A percentile compares a stretch with the other conserved stretches of the same genome.
Conservation (phyloP, 805 yeast genomes). For the Helenozyma rhizophorensis region DNA sequence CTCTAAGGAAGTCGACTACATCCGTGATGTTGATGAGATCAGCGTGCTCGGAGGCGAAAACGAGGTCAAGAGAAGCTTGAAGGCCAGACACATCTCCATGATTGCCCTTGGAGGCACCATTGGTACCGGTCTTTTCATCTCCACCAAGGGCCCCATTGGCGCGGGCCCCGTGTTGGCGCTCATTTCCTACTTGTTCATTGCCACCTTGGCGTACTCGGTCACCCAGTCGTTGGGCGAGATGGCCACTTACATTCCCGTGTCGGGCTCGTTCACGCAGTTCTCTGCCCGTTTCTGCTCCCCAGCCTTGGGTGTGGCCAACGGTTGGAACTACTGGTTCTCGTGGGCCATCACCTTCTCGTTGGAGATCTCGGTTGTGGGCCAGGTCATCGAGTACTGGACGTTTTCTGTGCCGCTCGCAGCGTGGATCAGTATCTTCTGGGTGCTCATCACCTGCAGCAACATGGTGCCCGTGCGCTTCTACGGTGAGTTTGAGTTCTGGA, state of each 20-base stretch:
- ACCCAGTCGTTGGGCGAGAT: constrained; percentile 75
- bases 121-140: constrained; percentile 74
- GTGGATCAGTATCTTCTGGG: constrained; percentile 68
- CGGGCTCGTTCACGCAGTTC: constrained; percentile 67
- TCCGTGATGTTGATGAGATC: constrained; percentile 15
- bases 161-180: constrained; percentile 71
- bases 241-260: constrained; percentile 73
- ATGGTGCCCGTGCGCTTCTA: constrained; percentile 65
- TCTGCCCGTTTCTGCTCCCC: constrained; percentile 65
- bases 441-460: constrained; percentile 49
- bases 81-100: constrained; percentile 69
- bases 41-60: constrained; percentile 10
- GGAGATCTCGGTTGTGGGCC: constrained; percentile 70
- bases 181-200: constrained; percentile 63
- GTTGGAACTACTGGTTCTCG: constrained; percentile 72
- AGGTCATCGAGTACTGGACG: constrained; percentile 61
- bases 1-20: constrained; percentile 16
- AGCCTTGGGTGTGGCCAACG: constrained; percentile 69
- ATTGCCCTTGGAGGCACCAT: constrained; percentile 77
- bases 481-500: constrained; percentile 77
- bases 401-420: constrained; percentile 64
- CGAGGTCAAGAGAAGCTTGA: constrained; percentile 55
- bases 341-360: constrained; percentile 77
- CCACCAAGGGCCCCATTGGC: constrained; percentile 51
- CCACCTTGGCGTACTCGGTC: constrained; percentile 58